These are phyloP conservation scores for Cercospora brassicicola DNA, from an alignment of 2,329 filamentous ascomycete species.

Conservation along the genomic window DNA sequence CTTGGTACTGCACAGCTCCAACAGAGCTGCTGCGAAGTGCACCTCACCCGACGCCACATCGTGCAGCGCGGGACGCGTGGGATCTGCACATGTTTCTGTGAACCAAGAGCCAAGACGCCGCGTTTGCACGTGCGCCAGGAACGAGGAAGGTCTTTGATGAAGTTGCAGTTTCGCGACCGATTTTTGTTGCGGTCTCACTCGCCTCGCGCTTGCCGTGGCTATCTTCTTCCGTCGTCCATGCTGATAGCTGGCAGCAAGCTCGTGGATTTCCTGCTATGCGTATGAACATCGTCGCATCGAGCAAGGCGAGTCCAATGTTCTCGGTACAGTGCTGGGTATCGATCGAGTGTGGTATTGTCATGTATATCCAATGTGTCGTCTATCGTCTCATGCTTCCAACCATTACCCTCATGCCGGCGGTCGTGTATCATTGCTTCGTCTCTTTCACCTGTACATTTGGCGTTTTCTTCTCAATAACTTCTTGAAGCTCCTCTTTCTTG, in stretches of 20 bases:
- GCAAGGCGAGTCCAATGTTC: background rate
- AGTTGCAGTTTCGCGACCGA: background rate
- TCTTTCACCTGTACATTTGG: constrained; percentile 9
- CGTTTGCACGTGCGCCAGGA: background rate
- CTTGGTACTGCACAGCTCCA: background rate
- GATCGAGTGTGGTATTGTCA: constrained; percentile 5
- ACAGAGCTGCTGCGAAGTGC: background rate
- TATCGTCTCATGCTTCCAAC: background rate
- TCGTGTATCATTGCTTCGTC: constrained; percentile 8
- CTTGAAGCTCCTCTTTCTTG: constrained; percentile 19
- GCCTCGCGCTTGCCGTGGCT: background rate
- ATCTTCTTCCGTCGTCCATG: background rate
- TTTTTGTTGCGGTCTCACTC: background rate
- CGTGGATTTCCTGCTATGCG: background rate
- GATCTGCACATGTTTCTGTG: background rate
- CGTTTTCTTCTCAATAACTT: constrained; percentile 11
- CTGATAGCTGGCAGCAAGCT: background rate
- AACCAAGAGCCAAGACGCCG: background rate
- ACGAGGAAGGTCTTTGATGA: background rate
- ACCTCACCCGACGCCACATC: background rate
- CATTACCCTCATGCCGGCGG: background rate
- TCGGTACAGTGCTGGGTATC: background rate
- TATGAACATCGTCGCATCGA: background rate
- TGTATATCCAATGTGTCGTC: constrained; percentile 6
- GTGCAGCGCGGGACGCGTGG: background rate